Conservation (phyloP, 2,329 filamentous ascomycete genomes). For the Aspergillus udagawae region DNA sequence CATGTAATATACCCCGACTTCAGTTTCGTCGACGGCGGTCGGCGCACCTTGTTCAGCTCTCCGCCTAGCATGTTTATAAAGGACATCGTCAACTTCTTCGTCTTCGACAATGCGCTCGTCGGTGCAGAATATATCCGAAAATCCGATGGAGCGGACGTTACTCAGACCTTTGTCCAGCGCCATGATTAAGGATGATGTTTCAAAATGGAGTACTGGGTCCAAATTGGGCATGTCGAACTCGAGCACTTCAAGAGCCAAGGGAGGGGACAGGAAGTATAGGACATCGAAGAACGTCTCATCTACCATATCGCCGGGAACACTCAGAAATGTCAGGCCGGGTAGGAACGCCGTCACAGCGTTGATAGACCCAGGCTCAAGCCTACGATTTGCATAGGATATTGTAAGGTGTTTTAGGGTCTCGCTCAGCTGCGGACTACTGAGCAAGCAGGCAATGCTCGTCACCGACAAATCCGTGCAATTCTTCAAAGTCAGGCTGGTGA, state of each 20-base stretch:
- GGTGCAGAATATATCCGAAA: constrained; percentile 23
- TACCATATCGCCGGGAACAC: constrained; percentile 29
- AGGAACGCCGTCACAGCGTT: constrained; percentile 23
- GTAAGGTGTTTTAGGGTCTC: constrained; percentile 21
- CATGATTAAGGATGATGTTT: constrained; percentile 16
- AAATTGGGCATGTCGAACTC: constrained; percentile 22
- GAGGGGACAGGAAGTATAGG: constrained; percentile 10
- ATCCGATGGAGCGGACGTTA: constrained; percentile 24
- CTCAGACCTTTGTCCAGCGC: constrained; percentile 19
- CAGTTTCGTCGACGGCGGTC: not conserved
- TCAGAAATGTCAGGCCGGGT: constrained; percentile 25
- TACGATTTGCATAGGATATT: constrained; percentile 21
- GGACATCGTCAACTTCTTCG: constrained; percentile 24
- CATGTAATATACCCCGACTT: constrained; percentile 18
- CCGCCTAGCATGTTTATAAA: constrained; percentile 16
- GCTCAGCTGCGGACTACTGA: constrained; percentile 20
- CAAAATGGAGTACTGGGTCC: constrained; percentile 17
- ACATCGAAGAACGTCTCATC: constrained; percentile 25
- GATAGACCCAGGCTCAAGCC: constrained; percentile 23
- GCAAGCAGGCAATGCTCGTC: constrained; percentile 18
- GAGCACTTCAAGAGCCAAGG: constrained; percentile 24
- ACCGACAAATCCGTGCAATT: constrained; percentile 23
- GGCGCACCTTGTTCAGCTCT: not conserved
- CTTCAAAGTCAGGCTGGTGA: constrained; percentile 23
- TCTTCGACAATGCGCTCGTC: constrained; percentile 18